Percentiles rank a stretch among this genome's conserved stretches.
Evolutionary conservation across 345 rosid genomes (phyloP).

Genomic region (Eucalyptus brandiana): DNA sequence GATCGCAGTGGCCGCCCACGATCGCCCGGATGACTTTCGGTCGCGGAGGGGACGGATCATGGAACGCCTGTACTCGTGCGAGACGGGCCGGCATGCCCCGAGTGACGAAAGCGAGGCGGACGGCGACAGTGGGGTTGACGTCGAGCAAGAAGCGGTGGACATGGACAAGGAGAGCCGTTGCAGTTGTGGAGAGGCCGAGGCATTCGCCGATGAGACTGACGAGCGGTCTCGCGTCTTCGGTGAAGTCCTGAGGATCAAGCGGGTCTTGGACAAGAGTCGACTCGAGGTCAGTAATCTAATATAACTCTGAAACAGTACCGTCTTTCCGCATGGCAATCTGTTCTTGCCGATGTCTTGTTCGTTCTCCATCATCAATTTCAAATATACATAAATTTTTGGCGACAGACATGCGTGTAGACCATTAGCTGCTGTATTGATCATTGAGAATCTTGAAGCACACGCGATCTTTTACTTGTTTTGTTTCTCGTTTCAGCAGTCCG

Average conservation of each 20-base stretch:
- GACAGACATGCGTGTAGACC: neutral
- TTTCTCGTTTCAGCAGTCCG: neutral
- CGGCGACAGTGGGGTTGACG: slow-evolving; percentile 27
- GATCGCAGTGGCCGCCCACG: slow-evolving; percentile 58
- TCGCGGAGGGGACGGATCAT: slow-evolving; percentile 51
- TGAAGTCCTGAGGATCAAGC: slow-evolving; percentile 67
- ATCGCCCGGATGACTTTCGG: slow-evolving; percentile 54
- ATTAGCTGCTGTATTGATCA: neutral
- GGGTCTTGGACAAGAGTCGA: neutral
- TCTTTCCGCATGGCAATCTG: neutral
- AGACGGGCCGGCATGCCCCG: slow-evolving; percentile 15
- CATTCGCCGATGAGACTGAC: slow-evolving; percentile 75
- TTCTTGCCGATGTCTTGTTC: neutral
- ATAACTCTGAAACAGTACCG: neutral
- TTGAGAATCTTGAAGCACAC: neutral
- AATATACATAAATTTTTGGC: neutral
- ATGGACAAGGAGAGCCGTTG: slow-evolving; percentile 12
- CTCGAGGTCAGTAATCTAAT: neutral
- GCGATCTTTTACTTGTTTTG: neutral
- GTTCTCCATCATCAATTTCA: neutral
- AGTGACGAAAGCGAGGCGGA: slow-evolving; percentile 39
- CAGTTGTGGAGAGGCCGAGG: slow-evolving; percentile 66
- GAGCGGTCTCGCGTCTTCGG: slow-evolving; percentile 33
- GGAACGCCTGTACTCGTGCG: slow-evolving; percentile 49
- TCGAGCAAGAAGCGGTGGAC: neutral